Base-by-base conservation (phyloP, 2,329 filamentous ascomycete species). In the Colletotrichum tanaceti region DNA sequence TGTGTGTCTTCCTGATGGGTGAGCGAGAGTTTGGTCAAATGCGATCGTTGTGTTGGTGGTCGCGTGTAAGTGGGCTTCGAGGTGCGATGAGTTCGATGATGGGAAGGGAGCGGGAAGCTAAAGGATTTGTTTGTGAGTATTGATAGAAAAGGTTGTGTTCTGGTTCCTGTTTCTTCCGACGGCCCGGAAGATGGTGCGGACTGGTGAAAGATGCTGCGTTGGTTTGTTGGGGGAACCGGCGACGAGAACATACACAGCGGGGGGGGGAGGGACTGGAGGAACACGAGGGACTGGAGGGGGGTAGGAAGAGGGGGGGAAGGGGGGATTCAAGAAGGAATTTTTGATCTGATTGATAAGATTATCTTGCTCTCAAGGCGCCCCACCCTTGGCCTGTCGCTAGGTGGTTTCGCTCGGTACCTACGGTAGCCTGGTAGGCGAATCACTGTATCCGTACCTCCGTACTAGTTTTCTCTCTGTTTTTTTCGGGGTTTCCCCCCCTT, bases 281-380 rank as follows among this genome's bases (percentile, higher is more conserved):
- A 72, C 68, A 53, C 41, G 24, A 38, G 38, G 60, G 65, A 50
- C 32, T 57, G 49, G 49, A 49, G 60, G 65, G 41, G 20, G 41
- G 28, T 32, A 52, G 41, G 47, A 20, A 24, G 20, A 35, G 20
- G 43, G 49, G 41, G 54, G 38, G 53, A 39, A 24, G 41, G 61
- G 47, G 55, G 55, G 54, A 63, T 64, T 57, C 53, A 68, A 61
- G 60, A 62, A 65, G 70, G 58, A 71, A 59, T 68, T 71, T 65
- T 58, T 77, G 77, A 81, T 82, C 76, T 74, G 81, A 83, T 83
- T 83, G 81, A 83, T 83, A 82, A 83, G 81, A 83, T 83, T 78
- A 71, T 68, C 58, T 52, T 65, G 62, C 66, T 68, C 66, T 28
- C 50, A 57, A 57, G 28, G 55, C 20, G 55, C 55, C 55, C 66